Percentiles rank a stretch among this genome's conserved stretches.
phyloP scores from a whole-genome alignment of 73 alveolate species.

The Blepharisma stoltei region DNA sequence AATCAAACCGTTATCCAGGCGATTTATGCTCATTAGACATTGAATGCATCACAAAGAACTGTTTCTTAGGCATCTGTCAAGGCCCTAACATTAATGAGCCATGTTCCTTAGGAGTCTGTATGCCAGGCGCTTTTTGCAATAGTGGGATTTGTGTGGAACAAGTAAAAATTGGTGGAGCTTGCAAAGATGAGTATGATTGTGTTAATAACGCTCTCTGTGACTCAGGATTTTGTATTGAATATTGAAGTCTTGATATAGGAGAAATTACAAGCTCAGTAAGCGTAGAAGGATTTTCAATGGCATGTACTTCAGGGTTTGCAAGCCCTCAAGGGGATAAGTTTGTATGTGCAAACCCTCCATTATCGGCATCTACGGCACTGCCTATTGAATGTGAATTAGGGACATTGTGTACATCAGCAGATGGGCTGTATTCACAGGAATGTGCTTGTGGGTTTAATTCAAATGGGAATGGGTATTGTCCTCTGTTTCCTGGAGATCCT shows the following conservation, averaged over 20 bases:
- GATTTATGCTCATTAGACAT: conserved; percentile 3
- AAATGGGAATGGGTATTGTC: conserved; percentile 19
- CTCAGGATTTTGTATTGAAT: neutral
- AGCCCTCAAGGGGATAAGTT: neutral
- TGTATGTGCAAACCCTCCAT: neutral
- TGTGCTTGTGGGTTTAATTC: conserved; percentile 3
- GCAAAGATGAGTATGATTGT: neutral
- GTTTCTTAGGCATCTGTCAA: neutral
- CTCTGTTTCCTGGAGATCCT: conserved; percentile 20
- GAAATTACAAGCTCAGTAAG: neutral
- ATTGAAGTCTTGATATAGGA: neutral
- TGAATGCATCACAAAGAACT: neutral
- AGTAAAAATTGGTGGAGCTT: neutral
- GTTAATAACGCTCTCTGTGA: neutral
- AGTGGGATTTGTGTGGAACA: neutral
- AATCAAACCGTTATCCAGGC: conserved; percentile 12
- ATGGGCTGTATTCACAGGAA: neutral
- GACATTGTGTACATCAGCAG: neutral
- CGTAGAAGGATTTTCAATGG: neutral
- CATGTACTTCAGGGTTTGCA: conserved; percentile 22
- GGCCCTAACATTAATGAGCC: neutral
- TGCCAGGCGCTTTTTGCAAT: neutral
- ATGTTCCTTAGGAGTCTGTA: neutral
- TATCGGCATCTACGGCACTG: neutral
- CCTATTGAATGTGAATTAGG: neutral